Percentiles rank a stretch among this genome's conserved stretches.
phyloP scores from a whole-genome alignment of 768 basidiomycete species.

The Gloeopeniophorella convolvens region DNA sequence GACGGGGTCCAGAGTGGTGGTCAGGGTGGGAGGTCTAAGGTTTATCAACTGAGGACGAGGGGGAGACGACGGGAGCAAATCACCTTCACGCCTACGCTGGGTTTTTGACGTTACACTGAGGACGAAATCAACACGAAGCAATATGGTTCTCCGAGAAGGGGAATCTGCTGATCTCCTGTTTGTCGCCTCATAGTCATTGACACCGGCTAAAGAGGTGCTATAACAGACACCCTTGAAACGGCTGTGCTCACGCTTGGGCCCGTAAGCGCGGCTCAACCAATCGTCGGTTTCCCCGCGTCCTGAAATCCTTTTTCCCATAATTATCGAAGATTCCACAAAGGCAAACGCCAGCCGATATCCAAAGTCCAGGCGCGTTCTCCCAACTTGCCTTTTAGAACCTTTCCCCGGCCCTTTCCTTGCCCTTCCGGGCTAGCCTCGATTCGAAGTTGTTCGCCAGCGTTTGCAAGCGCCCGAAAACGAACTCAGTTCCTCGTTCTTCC shows the following conservation, averaged over 20 bases:
- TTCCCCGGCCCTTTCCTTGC: constrained; percentile 20
- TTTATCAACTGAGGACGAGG: constrained; percentile 19
- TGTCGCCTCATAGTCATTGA: constrained; percentile 21
- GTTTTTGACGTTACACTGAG: constrained; percentile 18
- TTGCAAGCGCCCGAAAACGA: constrained; percentile 19
- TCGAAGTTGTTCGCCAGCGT: constrained; percentile 17
- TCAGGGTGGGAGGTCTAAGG: constrained; percentile 14
- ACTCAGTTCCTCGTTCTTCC: constrained; percentile 17
- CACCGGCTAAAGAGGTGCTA: constrained; percentile 21
- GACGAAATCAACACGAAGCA: constrained; percentile 20
- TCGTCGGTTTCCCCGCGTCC: constrained; percentile 20
- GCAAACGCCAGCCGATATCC: constrained; percentile 19
- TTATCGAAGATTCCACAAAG: constrained; percentile 21
- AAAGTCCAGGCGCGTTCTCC: constrained; percentile 18
- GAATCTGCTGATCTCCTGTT: constrained; percentile 21
- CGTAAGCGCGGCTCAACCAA: constrained; percentile 20
- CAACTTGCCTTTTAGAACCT: constrained; percentile 22
- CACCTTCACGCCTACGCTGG: constrained; percentile 14
- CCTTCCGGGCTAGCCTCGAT: constrained; percentile 22
- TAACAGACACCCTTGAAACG: constrained; percentile 21
- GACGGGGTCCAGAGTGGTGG: constrained; percentile 8
- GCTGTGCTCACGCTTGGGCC: constrained; percentile 21
- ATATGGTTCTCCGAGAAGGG: constrained; percentile 15
- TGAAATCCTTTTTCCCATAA: constrained; percentile 20
- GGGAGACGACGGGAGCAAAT: constrained; percentile 19